A percentile compares a stretch with the other conserved stretches of the same genome.
phyloP scores from a whole-genome alignment of 2,329 filamentous ascomycete species.

The Fusarium sp. region DNA sequence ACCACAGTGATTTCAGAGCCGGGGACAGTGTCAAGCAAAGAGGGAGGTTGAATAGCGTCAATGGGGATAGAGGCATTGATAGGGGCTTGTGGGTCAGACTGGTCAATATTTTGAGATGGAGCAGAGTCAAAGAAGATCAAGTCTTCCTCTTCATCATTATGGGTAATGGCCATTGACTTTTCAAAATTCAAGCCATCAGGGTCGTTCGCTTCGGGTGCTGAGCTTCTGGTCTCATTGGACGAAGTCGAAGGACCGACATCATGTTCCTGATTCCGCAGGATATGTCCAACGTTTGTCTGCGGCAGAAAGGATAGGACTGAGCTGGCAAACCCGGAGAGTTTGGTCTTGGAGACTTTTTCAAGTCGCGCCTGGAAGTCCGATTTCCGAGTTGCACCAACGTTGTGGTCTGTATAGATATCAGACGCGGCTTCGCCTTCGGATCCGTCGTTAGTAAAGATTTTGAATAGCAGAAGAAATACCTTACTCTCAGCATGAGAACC shows the following conservation, averaged over 20 bases:
- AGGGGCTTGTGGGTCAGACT: neutral
- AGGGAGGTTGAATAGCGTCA: no score
- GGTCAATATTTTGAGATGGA: no score
- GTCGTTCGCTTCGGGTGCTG: no score
- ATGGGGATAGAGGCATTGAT: neutral
- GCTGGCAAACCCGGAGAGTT: neutral
- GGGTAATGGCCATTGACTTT: no score
- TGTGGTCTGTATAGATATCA: constrained; percentile 8
- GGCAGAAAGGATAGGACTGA: neutral
- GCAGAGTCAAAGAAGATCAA: constrained; percentile 10
- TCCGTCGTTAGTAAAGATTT: neutral
- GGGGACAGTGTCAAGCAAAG: no score
- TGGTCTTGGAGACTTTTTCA: neutral
- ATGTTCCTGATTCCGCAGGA: neutral
- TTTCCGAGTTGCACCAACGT: neutral
- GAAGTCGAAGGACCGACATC: neutral
- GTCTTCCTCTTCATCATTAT: neutral
- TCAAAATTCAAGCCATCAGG: no score
- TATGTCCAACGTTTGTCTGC: neutral
- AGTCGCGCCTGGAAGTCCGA: neutral
- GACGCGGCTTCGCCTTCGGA: neutral
- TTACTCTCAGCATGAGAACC: constrained; percentile 5
- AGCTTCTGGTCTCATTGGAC: neutral
- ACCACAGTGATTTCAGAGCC: no score
- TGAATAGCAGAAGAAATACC: no score